A percentile compares a stretch with the other conserved stretches of the same genome.
phyloP scores from a whole-genome alignment of 768 basidiomycete genomes.

The Tulasnella sp. region DNA sequence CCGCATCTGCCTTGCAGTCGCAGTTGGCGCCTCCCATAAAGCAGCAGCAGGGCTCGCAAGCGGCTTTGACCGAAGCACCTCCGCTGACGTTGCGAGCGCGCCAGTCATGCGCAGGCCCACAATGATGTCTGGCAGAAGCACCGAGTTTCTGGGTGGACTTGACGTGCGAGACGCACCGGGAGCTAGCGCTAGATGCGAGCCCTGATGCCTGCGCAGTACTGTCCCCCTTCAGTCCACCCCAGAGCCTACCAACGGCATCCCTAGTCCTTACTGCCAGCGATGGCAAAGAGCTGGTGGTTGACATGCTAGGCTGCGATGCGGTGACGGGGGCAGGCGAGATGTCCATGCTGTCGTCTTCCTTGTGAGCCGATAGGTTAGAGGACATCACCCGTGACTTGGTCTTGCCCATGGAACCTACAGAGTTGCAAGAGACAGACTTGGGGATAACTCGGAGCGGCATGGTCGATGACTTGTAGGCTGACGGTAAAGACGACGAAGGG shows the following conservation, averaged over 20 bases:
- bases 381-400: conserved; percentile 1
- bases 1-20: too few relatives aligned
- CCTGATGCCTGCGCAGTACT: background rate
- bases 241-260: conserved; percentile 5
- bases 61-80: too few relatives aligned
- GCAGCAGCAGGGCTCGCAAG: too few relatives aligned
- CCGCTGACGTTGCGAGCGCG: too few relatives aligned
- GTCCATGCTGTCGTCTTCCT: too few relatives aligned
- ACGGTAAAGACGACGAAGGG: background rate
- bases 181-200: background rate
- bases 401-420: background rate
- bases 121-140: too few relatives aligned
- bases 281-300: conserved; percentile 1
- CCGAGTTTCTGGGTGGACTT: background rate
- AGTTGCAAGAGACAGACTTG: conserved; percentile 6
- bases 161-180: background rate
- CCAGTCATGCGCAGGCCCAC: too few relatives aligned
- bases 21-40: too few relatives aligned
- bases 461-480: background rate
- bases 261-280: conserved; percentile 4
- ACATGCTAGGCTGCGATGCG: background rate
- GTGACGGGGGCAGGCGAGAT: too few relatives aligned
- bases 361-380: too few relatives aligned
- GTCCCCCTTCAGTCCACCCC: background rate
- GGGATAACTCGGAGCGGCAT: background rate